Base-by-base conservation (phyloP, 805 yeast genomes). In the Sungouiozyma ichnusensis region DNA sequence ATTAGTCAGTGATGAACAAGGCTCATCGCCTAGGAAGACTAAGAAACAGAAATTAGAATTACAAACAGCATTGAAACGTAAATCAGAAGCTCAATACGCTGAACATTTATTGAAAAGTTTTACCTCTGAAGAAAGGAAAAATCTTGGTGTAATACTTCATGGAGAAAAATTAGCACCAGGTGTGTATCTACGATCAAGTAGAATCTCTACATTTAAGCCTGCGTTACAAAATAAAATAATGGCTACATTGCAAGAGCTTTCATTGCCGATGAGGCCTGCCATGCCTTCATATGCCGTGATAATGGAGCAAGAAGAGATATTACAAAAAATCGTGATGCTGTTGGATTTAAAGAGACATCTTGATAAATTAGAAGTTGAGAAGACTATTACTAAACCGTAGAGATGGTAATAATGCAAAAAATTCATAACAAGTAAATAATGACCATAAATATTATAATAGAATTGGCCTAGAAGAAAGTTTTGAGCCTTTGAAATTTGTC, bases 361-460 rank as follows among this genome's bases (percentile, higher is more conserved):
- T 16, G 98, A 92, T 60, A 87, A 86, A 63, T 66, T 88, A 13
- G 88, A 85, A 48, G 79, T 94, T 2, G 97, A 90, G 51, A 71
- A 75, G 33, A 67, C 69, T 27, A 67, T 79, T 43, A 61, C 66
- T n/a, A 66, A 62, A 34, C 51, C 44, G 40, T 33, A 38, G 11
- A 33, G 20, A 33, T 8, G 15, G 15, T 3, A 4, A 15, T 33
- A 27, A 8, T 9, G 32, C 8, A 27, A 27, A 27, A 27, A 27
- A 14, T 27, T 27, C 8, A 27, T 27, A 9, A 9, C 14, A 14
- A n/a, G 11, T 33, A 33, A 13, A 33, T 33, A 33, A 9, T 33
- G 18, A 16, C 13, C 7, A 15, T 34, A 20, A 13, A 9, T 8
- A 15, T 45, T 52, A 67, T 44, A 67, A 59, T 42, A 66, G 53